Percentiles rank a stretch among this genome's conserved stretches.
Evolutionary conservation across 2,329 filamentous ascomycete species (phyloP).

Genomic region (Paracamarosporium sp.): DNA sequence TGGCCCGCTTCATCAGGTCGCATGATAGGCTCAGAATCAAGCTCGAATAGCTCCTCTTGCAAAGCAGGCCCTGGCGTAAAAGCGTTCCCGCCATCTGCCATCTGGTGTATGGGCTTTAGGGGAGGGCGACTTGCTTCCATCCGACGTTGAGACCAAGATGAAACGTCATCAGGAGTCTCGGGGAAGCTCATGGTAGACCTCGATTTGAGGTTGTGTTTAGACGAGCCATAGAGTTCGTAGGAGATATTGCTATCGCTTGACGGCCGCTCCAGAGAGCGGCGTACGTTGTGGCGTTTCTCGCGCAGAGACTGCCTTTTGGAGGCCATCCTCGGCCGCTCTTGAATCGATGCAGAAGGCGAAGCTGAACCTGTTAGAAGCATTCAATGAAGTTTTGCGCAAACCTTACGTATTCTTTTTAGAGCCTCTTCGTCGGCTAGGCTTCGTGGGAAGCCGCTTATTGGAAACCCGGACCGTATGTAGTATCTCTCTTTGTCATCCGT

Average conservation of each 20-base stretch:
- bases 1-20: background rate
- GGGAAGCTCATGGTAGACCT: background rate
- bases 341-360: background rate
- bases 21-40: background rate
- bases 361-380: background rate
- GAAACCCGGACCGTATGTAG: slow-evolving; percentile 43
- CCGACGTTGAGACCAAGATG: background rate
- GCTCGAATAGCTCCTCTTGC: background rate
- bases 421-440: slow-evolving; percentile 23
- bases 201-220: background rate
- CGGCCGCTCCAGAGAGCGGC: background rate
- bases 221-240: background rate
- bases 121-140: background rate
- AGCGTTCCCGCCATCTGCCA: background rate
- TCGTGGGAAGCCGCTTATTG: slow-evolving; percentile 43
- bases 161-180: background rate
- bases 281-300: background rate
- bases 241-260: background rate
- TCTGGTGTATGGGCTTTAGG: background rate
- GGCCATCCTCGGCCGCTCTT: background rate
- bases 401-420: slow-evolving; percentile 2
- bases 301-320: background rate
- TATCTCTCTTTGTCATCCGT: slow-evolving; percentile 35
- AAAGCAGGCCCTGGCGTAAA: background rate
- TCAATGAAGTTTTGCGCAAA: background rate